Evolutionary conservation across 2,329 filamentous ascomycete genomes (phyloP), one percentile per base, ranked within the genome.

Genomic region (Harringtonia lauricola): DNA sequence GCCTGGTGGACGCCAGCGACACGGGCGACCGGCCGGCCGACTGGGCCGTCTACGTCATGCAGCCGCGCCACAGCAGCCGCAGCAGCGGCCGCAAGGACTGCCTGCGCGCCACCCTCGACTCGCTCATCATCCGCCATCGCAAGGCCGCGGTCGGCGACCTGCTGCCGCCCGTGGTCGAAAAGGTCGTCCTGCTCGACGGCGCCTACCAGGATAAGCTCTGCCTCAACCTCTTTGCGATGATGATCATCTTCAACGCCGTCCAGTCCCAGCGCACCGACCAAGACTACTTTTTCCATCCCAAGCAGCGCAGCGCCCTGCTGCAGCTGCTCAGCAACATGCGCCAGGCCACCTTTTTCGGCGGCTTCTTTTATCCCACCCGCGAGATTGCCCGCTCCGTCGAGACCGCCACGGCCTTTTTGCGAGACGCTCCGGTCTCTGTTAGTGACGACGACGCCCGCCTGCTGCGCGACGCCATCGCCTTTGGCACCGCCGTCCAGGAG

Each of bases 281-380:
- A 44, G 89, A 95, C 57, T 95, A 95, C 57, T 82, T 96, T 50
- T 95, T 95, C 53, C 84, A 95, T 53, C 74, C 76, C 1, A 78
- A 73, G 13, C 89, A 89, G 53, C 66, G 74, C 26, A 81, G 79
- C 49, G 71, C 72, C 33, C 65, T 94, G 13, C 64, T 80, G 22
- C 68, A 76, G 42, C 66, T 94, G 2, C 81, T 94, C 5, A 73
- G 72, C 44, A 95, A 95, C 55, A 61, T 95, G 36, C 77, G 86
- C 17, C 83, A 92, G 55, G 81, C 86, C 8, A 86, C 84, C 39
- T 94, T 95, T 56, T 94, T 90, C 59, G 79, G 77, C 12, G 89
- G 86, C 63, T 82, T 82, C 0, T 89, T 88, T 39, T 88, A 83
- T 54, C 76, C 77, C 0, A 60, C 66, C 0, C 64, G 68, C 1